Base-by-base conservation (phyloP, 208 protist genomes). In the Leishmania amazonensis region DNA sequence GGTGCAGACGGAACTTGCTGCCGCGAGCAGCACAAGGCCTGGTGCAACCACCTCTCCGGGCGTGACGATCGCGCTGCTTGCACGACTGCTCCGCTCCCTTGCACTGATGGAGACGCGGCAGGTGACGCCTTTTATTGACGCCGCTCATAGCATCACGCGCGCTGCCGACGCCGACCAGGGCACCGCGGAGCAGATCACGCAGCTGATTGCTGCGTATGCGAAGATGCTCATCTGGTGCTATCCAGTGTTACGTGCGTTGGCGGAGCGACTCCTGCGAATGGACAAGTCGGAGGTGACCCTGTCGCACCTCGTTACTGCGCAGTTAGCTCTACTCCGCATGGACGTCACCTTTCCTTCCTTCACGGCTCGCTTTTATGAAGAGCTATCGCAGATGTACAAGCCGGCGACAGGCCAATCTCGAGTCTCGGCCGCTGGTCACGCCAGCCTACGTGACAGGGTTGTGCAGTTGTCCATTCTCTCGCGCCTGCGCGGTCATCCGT, bases 171-270 rank as follows among this genome's bases (percentile, higher is more conserved):
- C 64, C 19, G 82, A 86, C 75, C 71, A 83, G n/a, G 81, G 84
- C 73, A 88, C 71, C 9, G 77, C 77, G 24, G 73, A 81, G 68
- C 80, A 88, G 31, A 35, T 88, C 28, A 84, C 85, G 58, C 78
- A 83, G 53, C 83, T 95, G 42, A 72, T 97, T 35, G 90, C 91
- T 7, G 83, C 94, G 24, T 97, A 92, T 49, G 85, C 92, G 24
- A 92, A 92, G 78, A 91, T 93, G 92, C 79, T 97, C 11, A 87
- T 97, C 9, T 96, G 91, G 92, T 88, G 94, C 68, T 97, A 94
- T 64, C 85, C 78, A 17, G 85, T 95, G 3, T 74, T 93, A 49
- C 89, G 91, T 76, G 85, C 88, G 8, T 76, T 96, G 75, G 84
- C 91, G 35, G 88, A 94, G 60, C 87, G 89, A 28, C 73, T 88